Evolutionary conservation across 805 yeast species (phyloP).

Genomic region (Wilhelminamyces savonicus): DNA sequence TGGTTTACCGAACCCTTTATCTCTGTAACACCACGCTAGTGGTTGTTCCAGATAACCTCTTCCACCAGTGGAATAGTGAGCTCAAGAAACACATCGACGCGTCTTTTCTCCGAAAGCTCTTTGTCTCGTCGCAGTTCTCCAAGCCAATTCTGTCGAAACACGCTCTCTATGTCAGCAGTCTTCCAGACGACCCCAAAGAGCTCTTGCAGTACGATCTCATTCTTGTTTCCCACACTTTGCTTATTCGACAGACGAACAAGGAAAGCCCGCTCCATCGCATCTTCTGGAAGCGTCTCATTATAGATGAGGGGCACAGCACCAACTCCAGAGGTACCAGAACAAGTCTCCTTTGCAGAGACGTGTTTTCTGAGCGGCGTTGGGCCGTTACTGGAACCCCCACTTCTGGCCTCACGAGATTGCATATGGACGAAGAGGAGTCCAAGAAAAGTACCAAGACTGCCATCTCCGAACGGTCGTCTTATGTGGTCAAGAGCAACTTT

Average conservation of each 20-base stretch:
- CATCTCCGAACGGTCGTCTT: no score
- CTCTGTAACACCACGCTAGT: constrained; percentile 51
- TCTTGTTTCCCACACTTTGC: constrained; percentile 41
- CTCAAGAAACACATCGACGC: constrained; percentile 46
- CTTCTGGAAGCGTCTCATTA: constrained; percentile 63
- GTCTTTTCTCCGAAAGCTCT: constrained; percentile 28
- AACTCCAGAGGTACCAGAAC: constrained; percentile 45
- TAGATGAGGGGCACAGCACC: constrained; percentile 75
- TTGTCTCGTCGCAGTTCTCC: constrained; percentile 26
- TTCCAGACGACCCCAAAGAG: constrained; percentile 19
- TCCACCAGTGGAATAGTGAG: constrained; percentile 61
- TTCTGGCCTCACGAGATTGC: constrained; percentile 55
- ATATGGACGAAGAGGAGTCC: constrained; percentile 37
- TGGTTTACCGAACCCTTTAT: constrained; percentile 22
- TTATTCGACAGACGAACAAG: constrained; percentile 29
- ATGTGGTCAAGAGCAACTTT: constrained; percentile 44
- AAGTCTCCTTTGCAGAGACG: constrained; percentile 40
- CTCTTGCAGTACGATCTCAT: constrained; percentile 47
- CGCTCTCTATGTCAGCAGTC: constrained; percentile 11
- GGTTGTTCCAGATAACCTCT: constrained; percentile 60
- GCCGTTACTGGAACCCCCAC: constrained; percentile 76
- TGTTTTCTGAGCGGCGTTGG: constrained; percentile 62
- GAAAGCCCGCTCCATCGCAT: constrained; percentile 35
- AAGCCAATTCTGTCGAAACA: constrained; percentile 6
- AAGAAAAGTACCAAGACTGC: no score